phyloP scores from a whole-genome alignment of 2,329 filamentous ascomycete genomes.

The Lanzia echinophila region DNA sequence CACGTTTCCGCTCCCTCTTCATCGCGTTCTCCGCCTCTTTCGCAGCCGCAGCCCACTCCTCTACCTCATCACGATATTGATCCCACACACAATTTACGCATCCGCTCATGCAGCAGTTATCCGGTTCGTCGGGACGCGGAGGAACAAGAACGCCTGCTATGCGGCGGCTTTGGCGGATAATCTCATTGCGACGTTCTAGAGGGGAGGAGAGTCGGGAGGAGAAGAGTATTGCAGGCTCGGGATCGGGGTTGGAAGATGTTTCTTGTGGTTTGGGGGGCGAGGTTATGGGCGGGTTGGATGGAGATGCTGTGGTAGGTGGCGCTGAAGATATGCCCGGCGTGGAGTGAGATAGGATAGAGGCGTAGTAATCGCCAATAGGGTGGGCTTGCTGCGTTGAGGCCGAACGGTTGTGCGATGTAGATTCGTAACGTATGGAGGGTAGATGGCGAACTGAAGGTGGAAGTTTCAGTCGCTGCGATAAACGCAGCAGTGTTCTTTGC shows the following conservation, averaged over 20 bases:
- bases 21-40: slow-evolving; percentile 22
- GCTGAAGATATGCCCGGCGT: slow-evolving; percentile 21
- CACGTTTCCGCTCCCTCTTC: slow-evolving; percentile 30
- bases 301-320: slow-evolving; percentile 18
- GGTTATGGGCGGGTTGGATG: slow-evolving; percentile 18
- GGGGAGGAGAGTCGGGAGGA: slow-evolving; percentile 72
- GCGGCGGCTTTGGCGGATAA: slow-evolving; percentile 51
- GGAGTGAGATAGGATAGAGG: slow-evolving; percentile 45
- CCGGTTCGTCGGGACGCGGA: slow-evolving; percentile 78
- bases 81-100: slow-evolving; percentile 99
- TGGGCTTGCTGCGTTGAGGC: slow-evolving; percentile 27
- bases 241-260: neutral
- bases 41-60: slow-evolving; percentile 70
- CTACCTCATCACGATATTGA: slow-evolving; percentile 80
- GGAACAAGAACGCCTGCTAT: slow-evolving; percentile 79
- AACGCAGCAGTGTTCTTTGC: slow-evolving; percentile 22
- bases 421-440: slow-evolving; percentile 7
- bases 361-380: slow-evolving; percentile 53
- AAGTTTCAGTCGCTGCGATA: slow-evolving; percentile 18
- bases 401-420: slow-evolving; percentile 10
- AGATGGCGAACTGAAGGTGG: slow-evolving; percentile 11
- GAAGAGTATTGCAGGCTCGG: slow-evolving; percentile 65
- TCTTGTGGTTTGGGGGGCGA: slow-evolving; percentile 11
- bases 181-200: slow-evolving; percentile 55
- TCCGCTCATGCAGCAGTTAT: slow-evolving; percentile 98